phyloP scores from a whole-genome alignment of 495 filamentous ascomycete genomes.

The Trichoderma gamsii region DNA sequence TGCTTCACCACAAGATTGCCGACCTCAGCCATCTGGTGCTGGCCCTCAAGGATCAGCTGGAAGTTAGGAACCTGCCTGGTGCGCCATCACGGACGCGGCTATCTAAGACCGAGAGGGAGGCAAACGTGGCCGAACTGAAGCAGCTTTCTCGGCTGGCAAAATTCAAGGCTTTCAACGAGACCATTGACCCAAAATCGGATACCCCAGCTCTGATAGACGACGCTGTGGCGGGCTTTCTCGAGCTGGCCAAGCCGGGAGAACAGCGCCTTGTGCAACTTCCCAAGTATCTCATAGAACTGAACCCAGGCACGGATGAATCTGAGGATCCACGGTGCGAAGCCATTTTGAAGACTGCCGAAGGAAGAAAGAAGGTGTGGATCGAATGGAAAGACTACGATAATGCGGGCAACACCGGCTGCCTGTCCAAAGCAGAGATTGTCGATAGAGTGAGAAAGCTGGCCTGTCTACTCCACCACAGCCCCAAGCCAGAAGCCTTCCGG shows the following conservation, averaged over 20 bases:
- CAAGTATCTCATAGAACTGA: constrained; percentile 13
- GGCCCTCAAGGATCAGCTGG: constrained; percentile 33
- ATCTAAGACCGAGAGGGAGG: constrained; percentile 25
- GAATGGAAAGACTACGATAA: constrained; percentile 45
- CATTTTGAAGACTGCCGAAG: constrained; percentile 23
- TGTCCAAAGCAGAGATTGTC: constrained; percentile 31
- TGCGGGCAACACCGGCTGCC: constrained; percentile 21
- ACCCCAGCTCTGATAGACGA: constrained; percentile 23
- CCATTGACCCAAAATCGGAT: constrained; percentile 28
- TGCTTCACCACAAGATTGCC: constrained; percentile 37
- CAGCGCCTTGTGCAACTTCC: constrained; percentile 28
- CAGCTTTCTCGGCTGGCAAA: constrained; percentile 37
- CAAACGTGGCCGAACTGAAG: constrained; percentile 31
- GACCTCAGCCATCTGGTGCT: constrained; percentile 37
- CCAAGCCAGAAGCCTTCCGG: constrained; percentile 38
- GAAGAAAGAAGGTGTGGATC: constrained; percentile 36
- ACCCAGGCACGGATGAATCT: constrained; percentile 22
- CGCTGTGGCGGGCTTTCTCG: constrained; percentile 28
- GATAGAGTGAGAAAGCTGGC: constrained; percentile 35
- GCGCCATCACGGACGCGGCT: constrained; percentile 23
- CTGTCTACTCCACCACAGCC: constrained; percentile 34
- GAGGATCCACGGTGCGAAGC: constrained; percentile 34
- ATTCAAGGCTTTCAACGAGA: constrained; percentile 45
- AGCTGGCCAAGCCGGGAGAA: constrained; percentile 27
- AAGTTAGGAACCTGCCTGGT: constrained; percentile 19